Base-by-base conservation (phyloP, 345 rosid genomes). In the Balakata baccata region DNA sequence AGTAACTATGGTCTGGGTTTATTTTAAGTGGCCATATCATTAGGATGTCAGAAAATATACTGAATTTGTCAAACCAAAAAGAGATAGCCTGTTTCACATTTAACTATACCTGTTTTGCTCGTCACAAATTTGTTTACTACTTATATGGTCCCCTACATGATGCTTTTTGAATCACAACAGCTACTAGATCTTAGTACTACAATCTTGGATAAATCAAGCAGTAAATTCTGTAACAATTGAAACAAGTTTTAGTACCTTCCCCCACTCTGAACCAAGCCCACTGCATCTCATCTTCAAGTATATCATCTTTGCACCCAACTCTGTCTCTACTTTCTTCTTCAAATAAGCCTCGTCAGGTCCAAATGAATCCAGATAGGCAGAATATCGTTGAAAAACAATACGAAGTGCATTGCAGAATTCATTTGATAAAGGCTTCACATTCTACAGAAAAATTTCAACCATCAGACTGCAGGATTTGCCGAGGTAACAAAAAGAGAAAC, bases 251-350 rank as follows among this genome's bases (percentile, higher is more conserved):
- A 58, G 39, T 86, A 94, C 98, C 97, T 95, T 92, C 74, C 97
- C 95, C 99, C 99, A 95, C 74, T 89, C 91, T 14, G 97, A 77
- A 73, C 84, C 92, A 71, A 92, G 96, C 68, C 93, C 92, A 14
- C 91, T 79, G 80, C 96, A 90, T 83, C 99, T 90, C 98, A 95
- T 95, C 93, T 95, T 95, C 79, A 95, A 78, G 89, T 86, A 87
- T 70, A 95, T 95, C 98, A 95, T 90, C 86, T 87, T 92, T 53
- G 98, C 84, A 25, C 98, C 99, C 85, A 95, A 82, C 79, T 95
- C 97, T 39, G 77, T 87, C 91, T 90, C 99, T 46, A 92, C 96
- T 81, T 95, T 95, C 90, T 95, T 94, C 80, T 82, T 78, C 83
- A 92, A 81, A 78, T 83, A 92, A 52, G 78, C 69, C 76, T 92